Base-by-base conservation (phyloP, 352 stramenopile genomes). In the Phytophthora colocasiae region DNA sequence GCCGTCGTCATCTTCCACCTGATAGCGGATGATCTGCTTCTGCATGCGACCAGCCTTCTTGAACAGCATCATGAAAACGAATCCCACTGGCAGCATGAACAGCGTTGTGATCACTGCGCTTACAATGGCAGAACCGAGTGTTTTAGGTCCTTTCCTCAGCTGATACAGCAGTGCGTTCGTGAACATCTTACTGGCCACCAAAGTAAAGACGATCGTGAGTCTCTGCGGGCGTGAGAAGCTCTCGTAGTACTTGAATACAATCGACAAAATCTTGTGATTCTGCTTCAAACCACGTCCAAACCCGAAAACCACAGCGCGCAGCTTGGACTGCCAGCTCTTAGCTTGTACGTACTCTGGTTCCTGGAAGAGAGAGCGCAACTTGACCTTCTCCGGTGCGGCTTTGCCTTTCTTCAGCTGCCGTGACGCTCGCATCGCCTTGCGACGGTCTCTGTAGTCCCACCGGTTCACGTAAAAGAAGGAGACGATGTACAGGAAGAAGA, bases 101-200 rank as follows among this genome's bases (percentile, higher is more conserved):
- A 93, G 7, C 3, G 80, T 83, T 19, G 82, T 81, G n/a, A 93
- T 44, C 1, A 90, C n/a, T 0, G 75, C 84, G 0, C 68, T 76
- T 9, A 93, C 80, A 38, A 91, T 58, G 46, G 77, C 77, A 14
- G 79, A 83, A 6, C 77, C 83, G 2, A 69, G 26, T 3, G 58
- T 86, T 40, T 90, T 89, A 5, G 69, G 47, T 1, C 78, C 77
- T 39, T 80, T 69, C 6, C 73, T 70, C 19, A 91, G 72, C 15
- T 80, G 63, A 34, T 90, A 91, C 14, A 93, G 66, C 62, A 89
- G 39, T 4, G 84, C 79, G 36, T 90, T 90, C 5, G 73, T 84
- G 52, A 93, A 89, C 78, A 93, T 89, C 38, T 91, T 78, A 53
- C 73, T 91, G 61, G 86, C 85, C 22, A 90, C 70, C 1, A 87